phyloP scores from a whole-genome alignment of 805 yeast species.

The Metschnikowia vanudenii region DNA sequence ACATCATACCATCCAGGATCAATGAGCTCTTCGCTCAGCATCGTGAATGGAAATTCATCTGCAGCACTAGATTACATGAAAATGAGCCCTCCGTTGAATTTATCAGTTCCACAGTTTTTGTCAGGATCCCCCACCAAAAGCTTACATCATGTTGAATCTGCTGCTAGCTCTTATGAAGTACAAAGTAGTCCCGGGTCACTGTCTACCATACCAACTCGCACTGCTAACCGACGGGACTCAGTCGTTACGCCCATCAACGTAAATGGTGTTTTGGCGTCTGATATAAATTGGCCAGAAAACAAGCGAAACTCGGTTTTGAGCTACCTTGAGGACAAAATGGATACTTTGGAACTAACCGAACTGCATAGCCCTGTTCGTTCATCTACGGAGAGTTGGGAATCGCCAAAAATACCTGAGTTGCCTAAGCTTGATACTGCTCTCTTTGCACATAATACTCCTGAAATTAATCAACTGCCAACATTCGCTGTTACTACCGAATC shows the following conservation, averaged over 20 bases:
- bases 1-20: constrained; percentile 79
- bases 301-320: constrained; percentile 41
- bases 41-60: constrained; percentile 15
- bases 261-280: constrained; percentile 40
- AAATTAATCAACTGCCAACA: constrained; percentile 31
- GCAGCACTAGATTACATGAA: constrained; percentile 34
- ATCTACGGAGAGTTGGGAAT: constrained; percentile 5
- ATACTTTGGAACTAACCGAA: constrained; percentile 37
- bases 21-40: constrained; percentile 30
- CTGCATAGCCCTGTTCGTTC: constrained; percentile 26
- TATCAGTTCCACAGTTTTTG: constrained; percentile 35
- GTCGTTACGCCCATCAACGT: constrained; percentile 45
- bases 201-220: constrained; percentile 13
- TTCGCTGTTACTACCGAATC: constrained; percentile 23
- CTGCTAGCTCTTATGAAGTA: constrained; percentile 9
- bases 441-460: constrained; percentile 25
- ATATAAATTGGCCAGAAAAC: constrained; percentile 26
- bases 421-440: constrained; percentile 19
- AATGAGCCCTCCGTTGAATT: constrained; percentile 32
- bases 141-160: constrained; percentile 27
- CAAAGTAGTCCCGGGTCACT: constrained; percentile 17
- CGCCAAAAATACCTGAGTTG: constrained; percentile 10
- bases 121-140: constrained; percentile 42
- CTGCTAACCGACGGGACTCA: constrained; percentile 25
- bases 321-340: constrained; percentile 46